Evolutionary conservation across 2,329 filamentous ascomycete species (phyloP).

Genomic region (Botrytis elliptica): DNA sequence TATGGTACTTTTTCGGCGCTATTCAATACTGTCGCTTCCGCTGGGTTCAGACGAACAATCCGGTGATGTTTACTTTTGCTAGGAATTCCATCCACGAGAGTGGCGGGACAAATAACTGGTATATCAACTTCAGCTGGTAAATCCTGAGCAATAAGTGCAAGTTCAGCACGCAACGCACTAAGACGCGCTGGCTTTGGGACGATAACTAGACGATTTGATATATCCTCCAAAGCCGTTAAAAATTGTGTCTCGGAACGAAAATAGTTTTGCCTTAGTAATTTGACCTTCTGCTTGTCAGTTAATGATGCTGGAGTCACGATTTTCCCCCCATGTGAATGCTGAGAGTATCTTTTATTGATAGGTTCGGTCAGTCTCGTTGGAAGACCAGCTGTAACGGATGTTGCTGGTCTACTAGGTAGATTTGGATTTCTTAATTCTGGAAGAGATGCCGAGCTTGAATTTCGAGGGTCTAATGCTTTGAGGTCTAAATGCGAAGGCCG

Average conservation of each 20-base stretch:
- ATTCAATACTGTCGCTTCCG: constrained; percentile 80
- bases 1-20: constrained; percentile 86
- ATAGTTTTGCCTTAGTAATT: constrained; percentile 74
- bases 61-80: constrained; percentile 76
- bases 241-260: constrained; percentile 81
- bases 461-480: constrained; percentile 52
- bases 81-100: constrained; percentile 69
- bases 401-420: constrained; percentile 52
- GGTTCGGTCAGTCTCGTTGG: constrained; percentile 49
- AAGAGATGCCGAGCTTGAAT: constrained; percentile 64
- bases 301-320: constrained; percentile 61
- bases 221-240: constrained; percentile 75
- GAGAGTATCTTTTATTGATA: constrained; percentile 53
- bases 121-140: constrained; percentile 82
- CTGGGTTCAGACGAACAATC: constrained; percentile 79
- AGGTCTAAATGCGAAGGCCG: constrained; percentile 37
- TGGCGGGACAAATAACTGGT: constrained; percentile 75
- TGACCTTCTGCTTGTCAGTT: constrained; percentile 65
- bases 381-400: constrained; percentile 57
- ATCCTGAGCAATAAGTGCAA: constrained; percentile 78
- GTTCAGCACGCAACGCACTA: constrained; percentile 76
- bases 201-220: constrained; percentile 78
- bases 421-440: constrained; percentile 58
- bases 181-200: constrained; percentile 79
- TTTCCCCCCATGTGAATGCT: constrained; percentile 50